Evolutionary conservation across 1,139 yeast species (phyloP), one percentile per base, ranked within the genome.

Genomic region (Hyphopichia wangnamkhiaoensis): DNA sequence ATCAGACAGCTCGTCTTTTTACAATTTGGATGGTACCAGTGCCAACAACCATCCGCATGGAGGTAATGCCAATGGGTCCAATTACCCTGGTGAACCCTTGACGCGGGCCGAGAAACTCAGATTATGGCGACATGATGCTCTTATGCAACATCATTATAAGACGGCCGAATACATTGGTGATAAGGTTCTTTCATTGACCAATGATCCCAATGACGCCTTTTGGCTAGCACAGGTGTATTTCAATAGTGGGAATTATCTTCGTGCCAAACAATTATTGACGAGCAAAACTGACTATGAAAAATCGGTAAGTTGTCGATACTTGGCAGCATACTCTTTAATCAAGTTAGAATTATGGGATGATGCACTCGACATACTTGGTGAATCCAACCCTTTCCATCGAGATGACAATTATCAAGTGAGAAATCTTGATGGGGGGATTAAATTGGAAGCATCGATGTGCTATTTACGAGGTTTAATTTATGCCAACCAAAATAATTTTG

Each of bases 141-240:
- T 86, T 42, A 83, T 86, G 83, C 96, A 91, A 53, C 98, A 91
- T 58, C 95, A 91, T 47, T 87, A 87, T 59, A 76, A 76, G 35
- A 88, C 98, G 0, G 98, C 98, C 0, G 94, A 86, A 53, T 89
- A 82, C 56, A 79, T 94, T 25, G 98, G 97, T 10, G 96, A 93
- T 64, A 93, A 91, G 53, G 87, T 94, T 8, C 72, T 63, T 35
- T 80, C 91, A 0, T 65, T 91, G 43, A 85, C 91, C 1, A 76
- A 79, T 45, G 97, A 91, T 54, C 85, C 96, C 13, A 87, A 85
- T 53, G 98, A 93, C 60, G 97, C 97, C 12, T 91, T 90, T 59
- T 93, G 98, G 97, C 71, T 93, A 32, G 97, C 96, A 0, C 96
- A 93, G 62, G 95, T 87, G 2, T 83, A 85, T 57, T 88, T 82